These are phyloP conservation scores for Yarrowia alimentaria DNA, from an alignment of 805 yeast genomes.

Conservation along the genomic window DNA sequence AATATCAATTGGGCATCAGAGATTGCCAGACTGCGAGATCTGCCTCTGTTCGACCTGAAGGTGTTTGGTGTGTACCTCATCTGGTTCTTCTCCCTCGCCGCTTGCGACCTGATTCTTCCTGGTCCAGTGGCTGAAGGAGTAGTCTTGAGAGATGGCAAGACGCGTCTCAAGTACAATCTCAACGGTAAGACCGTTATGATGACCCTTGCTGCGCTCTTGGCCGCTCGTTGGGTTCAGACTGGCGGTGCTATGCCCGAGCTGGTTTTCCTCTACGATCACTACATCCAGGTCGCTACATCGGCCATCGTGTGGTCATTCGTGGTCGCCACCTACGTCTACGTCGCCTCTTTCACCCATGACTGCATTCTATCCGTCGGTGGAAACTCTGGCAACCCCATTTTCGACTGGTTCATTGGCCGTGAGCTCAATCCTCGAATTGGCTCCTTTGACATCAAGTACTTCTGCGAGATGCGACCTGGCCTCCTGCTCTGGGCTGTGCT, in stretches of 20 bases:
- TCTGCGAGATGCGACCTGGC: slow-evolving; percentile 94
- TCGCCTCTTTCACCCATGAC: slow-evolving; percentile 62
- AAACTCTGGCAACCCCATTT: slow-evolving; percentile 68
- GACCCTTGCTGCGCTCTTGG: slow-evolving; percentile 43
- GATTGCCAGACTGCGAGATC: slow-evolving; percentile 41
- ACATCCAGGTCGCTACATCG: slow-evolving; percentile 60
- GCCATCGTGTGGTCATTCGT: slow-evolving; percentile 62
- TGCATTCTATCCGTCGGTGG: slow-evolving; percentile 83
- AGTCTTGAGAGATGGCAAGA: slow-evolving; percentile 65
- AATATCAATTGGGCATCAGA: slow-evolving; percentile 31
- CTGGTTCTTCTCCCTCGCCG: slow-evolving; percentile 70
- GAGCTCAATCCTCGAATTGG: slow-evolving; percentile 92
- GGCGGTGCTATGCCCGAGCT: slow-evolving; percentile 71
- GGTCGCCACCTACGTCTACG: slow-evolving; percentile 64
- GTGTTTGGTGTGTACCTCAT: slow-evolving; percentile 49
- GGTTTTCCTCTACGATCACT: slow-evolving; percentile 67
- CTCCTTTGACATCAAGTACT: slow-evolving; percentile 80
- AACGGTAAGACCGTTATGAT: slow-evolving; percentile 67
- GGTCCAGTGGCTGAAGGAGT: slow-evolving; percentile 66
- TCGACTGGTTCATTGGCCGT: slow-evolving; percentile 96
- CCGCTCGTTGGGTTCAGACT: slow-evolving; percentile 53
- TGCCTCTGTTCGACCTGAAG: slow-evolving; percentile 42
- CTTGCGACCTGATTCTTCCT: slow-evolving; percentile 64
- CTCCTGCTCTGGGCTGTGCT: slow-evolving; percentile 80
- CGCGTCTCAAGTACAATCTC: slow-evolving; percentile 67